Evolutionary conservation across 305 asterid species (phyloP), one percentile per base, ranked within the genome.

Genomic region (Fraxinus nigra): DNA sequence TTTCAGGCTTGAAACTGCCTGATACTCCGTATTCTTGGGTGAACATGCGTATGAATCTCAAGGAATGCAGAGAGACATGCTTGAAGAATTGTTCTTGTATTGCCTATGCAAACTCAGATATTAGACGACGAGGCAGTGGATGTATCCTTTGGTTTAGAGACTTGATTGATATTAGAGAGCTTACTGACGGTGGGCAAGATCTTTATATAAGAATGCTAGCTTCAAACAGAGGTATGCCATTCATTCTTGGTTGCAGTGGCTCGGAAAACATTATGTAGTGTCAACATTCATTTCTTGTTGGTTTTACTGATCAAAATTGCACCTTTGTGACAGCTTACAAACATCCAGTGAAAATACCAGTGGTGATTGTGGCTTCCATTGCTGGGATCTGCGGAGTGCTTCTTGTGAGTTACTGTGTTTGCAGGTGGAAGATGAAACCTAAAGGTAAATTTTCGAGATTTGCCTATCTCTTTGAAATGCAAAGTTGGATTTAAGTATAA

Each of bases 31-130:
- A 80, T 78, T 51, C 87, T 76, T 83, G 84, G 78, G 80, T 81
- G 26, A 82, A 85, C 40, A 33, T 3, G 51, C 88, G 84, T 80
- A 83, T 87, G 90, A 80, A 72, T 72, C 69, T 89, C 24, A 65
- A 76, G 65, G 92, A 85, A 76, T 92, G 96, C 87, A 80, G 79
- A 78, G 82, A 79, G 75, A 77, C 78, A 4, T 90, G 94, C 82
- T 85, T 85, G 79, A 90, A 79, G 73, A 89, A 90, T 43, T 89
- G 91, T 75, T 92, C 96, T 18, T 90, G 94, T 79, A 86, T 78
- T 84, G 95, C 92, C 37, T 92, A 87, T 73, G 38, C 90, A 43
- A 89, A 86, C 72, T 81, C 83, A 0, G 78, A 90, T 82, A 54
- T 88, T 59, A 82, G 86, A 56, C 88, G 88, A 54, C 70, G 22